Evolutionary conservation across 306 rosid species (phyloP).

Genomic region (Quercus suber): DNA sequence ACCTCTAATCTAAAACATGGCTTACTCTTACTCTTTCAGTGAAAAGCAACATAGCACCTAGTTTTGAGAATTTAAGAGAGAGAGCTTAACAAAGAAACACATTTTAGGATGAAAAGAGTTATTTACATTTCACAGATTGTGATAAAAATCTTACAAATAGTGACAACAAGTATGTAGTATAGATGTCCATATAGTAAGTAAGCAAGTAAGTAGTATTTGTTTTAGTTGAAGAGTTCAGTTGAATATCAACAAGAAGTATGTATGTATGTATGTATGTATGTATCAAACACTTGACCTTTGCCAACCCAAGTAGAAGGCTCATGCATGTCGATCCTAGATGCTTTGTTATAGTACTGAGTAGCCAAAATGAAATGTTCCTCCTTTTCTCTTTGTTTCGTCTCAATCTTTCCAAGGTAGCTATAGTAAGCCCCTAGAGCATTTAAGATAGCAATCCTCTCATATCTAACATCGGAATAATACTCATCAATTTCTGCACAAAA

Average conservation of each 20-base stretch:
- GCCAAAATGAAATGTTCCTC: conserved; percentile 97
- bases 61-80: conserved; percentile 1
- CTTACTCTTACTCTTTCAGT: conserved; percentile 22
- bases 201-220: no score
- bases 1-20: conserved; percentile 1
- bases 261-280: no score
- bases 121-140: neutral
- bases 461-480: conserved; percentile 92
- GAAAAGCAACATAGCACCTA: conserved; percentile 2
- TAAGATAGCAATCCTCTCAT: conserved; percentile 96
- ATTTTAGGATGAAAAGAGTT: neutral
- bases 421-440: conserved; percentile 97
- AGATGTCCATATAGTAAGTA: no score
- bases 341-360: conserved; percentile 95
- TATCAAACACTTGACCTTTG: conserved; percentile 53
- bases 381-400: conserved; percentile 96
- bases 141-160: neutral
- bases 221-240: no score
- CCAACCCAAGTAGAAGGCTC: conserved; percentile 99
- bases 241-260: no score
- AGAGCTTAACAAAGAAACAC: conserved; percentile 3
- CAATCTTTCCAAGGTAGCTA: conserved; percentile 93
- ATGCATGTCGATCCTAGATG: conserved; percentile 93
- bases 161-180: no score
- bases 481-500: conserved; percentile 85